Percentiles rank a stretch among this genome's conserved stretches.
Evolutionary conservation across 2,329 filamentous ascomycete species (phyloP).

Genomic region (Cylindrodendrum hubeiense): DNA sequence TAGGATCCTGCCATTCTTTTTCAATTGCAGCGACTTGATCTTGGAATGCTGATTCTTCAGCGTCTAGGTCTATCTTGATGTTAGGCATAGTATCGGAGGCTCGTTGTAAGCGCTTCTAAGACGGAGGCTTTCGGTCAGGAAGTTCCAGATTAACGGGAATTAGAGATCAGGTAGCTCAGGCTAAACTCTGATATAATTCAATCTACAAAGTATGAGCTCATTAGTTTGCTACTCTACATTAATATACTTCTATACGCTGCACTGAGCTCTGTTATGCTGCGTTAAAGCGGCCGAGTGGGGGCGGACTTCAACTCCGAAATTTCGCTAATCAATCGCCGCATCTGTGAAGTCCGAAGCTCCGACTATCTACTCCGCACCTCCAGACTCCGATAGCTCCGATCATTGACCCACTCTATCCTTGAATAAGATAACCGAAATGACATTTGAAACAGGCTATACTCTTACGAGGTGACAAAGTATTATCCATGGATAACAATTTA

Average conservation of each 20-base stretch:
- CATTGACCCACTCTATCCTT: background rate
- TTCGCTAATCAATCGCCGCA: background rate
- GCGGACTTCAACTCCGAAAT: background rate
- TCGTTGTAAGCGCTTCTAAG: background rate
- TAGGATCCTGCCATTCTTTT: slow-evolving; percentile 46
- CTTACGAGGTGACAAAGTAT: background rate
- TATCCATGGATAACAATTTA: no score
- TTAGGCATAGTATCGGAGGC: background rate
- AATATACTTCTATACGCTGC: no score
- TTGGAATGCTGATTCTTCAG: slow-evolving; percentile 48
- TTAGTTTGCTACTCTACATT: no score
- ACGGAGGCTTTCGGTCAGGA: background rate
- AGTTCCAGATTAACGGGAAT: no score
- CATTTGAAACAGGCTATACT: background rate
- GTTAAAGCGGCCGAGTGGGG: background rate
- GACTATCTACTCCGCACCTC: background rate
- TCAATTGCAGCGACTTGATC: slow-evolving; percentile 48
- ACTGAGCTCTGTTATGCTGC: no score
- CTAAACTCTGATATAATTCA: no score
- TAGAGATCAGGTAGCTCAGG: no score
- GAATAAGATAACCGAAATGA: background rate
- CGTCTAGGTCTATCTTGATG: slow-evolving; percentile 15
- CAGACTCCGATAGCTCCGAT: background rate
- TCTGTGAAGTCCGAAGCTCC: background rate
- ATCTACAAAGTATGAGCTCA: no score